Evolutionary conservation across 805 yeast genomes (phyloP).

Genomic region (Suhomyces kilbournensis): DNA sequence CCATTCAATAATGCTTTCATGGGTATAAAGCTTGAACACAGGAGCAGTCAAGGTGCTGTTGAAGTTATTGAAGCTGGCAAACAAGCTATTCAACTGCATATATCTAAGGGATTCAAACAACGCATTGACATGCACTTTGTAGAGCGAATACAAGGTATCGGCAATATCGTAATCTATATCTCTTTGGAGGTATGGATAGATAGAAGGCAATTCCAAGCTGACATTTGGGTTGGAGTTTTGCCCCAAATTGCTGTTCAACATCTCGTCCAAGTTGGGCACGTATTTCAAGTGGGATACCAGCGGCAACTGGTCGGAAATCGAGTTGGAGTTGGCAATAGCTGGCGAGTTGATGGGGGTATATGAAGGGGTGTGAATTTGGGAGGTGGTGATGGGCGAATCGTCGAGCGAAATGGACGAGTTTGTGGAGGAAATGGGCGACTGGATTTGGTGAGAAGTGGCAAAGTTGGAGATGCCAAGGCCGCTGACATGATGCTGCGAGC

Average conservation of each 20-base stretch:
- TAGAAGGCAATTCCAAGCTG: conserved; percentile 31
- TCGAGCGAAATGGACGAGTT: conserved; percentile 13
- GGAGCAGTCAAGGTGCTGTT: conserved; percentile 57
- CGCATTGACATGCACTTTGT: conserved; percentile 60
- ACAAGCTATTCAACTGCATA: conserved; percentile 62
- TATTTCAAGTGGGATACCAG: conserved; percentile 23
- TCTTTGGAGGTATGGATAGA: conserved; percentile 43
- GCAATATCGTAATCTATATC: conserved; percentile 55
- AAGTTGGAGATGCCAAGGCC: conserved; percentile 4
- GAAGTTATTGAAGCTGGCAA: conserved; percentile 52
- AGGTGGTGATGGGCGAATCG: conserved; percentile 18
- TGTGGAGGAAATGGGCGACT: conserved; percentile 12
- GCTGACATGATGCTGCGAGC: conserved; percentile 1
- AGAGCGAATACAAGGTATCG: conserved; percentile 58
- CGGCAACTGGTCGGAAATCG: conserved; percentile 14
- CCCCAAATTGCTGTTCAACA: conserved; percentile 4
- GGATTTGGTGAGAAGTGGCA: conserved; percentile 4
- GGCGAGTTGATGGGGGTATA: conserved; percentile 19
- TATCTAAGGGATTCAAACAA: conserved; percentile 64
- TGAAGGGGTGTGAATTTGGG: conserved; percentile 12
- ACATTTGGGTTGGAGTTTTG: conserved; percentile 10
- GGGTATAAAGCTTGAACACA: conserved; percentile 54
- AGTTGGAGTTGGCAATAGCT: conserved; percentile 14
- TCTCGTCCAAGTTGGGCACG: conserved; percentile 27
- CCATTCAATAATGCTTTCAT: conserved; percentile 56